Base-by-base conservation (phyloP, 2,329 filamentous ascomycete genomes). In the Thyridium curvatum region DNA sequence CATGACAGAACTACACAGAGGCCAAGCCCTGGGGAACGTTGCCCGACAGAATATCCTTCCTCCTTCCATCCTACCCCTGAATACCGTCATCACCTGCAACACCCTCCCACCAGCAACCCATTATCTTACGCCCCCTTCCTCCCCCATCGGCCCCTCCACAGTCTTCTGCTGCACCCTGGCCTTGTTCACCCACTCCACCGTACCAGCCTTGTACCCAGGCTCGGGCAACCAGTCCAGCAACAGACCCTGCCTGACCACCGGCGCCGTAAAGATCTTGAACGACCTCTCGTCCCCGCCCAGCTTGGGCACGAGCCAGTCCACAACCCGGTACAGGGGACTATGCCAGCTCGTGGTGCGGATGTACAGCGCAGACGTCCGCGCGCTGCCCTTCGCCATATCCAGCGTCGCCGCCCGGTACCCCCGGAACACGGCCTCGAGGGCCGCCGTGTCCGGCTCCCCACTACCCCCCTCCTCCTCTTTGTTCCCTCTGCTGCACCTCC, bases 311-410 rank as follows among this genome's bases (percentile, higher is more conserved):
- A 35, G 14, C 18, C 15, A 17, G 38, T 43, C 41, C 12, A 34
- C 15, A n/a, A 40, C n/a, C 31, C 39, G 32, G 36, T 35, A 43
- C n/a, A 10, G 28, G 6, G 32, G 3, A 30, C 40, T 43, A 15
- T 39, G 21, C 41, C 41, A 43, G 10, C 37, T 26, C 4, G 35
- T 35, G 7, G 35, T 40, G 13, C 41, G 37, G 18, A 17, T 40
- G 35, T 43, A 43, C 7, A 35, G 15, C 15, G 30, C 17, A 5
- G 41, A 43, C 17, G 40, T 21, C 17, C 28, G 28, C 12, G 12
- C 18, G 9, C 9, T 28, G 21, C 29, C 21, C 31, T 35, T 34
- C 14, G 37, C 37, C 21, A 34, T 34, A 18, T 18, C 18, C 21
- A 28, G 17, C 15, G 31, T 12, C 8, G 31, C 35, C 28, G 15